Conservation (phyloP, 2,329 filamentous ascomycete species). For the Penicillium palitans region DNA sequence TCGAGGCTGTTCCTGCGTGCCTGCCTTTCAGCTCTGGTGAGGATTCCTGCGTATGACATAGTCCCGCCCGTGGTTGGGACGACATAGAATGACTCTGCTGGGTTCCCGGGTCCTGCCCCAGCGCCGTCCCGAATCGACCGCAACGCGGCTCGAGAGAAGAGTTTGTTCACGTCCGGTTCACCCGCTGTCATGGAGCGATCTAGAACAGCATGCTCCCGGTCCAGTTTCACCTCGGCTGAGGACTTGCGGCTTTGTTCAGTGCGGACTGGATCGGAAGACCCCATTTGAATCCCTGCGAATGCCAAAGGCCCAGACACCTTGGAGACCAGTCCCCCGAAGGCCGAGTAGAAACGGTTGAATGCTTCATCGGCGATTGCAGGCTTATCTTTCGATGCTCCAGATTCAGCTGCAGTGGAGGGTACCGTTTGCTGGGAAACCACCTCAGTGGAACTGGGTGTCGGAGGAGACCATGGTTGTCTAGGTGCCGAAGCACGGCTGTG, state of each 20-base stretch:
- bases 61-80: slow-evolving; percentile 90
- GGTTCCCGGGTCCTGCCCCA: slow-evolving; percentile 59
- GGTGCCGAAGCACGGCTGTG: slow-evolving; percentile 23
- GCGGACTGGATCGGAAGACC: slow-evolving; percentile 45
- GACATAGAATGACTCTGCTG: slow-evolving; percentile 79
- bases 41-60: slow-evolving; percentile 87
- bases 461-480: slow-evolving; percentile 39
- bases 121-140: slow-evolving; percentile 70
- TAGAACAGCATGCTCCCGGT: slow-evolving; percentile 42
- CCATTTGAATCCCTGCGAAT: slow-evolving; percentile 86
- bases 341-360: slow-evolving; percentile 88
- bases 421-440: slow-evolving; percentile 37
- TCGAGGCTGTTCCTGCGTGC: slow-evolving; percentile 51
- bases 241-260: slow-evolving; percentile 34
- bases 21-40: slow-evolving; percentile 56
- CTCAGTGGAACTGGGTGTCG: slow-evolving; percentile 36
- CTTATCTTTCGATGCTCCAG: slow-evolving; percentile 18
- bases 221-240: slow-evolving; percentile 38
- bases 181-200: slow-evolving; percentile 43
- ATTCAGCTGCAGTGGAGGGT: slow-evolving; percentile 33
- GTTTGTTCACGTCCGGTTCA: slow-evolving; percentile 75
- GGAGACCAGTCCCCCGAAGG: slow-evolving; percentile 85
- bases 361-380: slow-evolving; percentile 63
- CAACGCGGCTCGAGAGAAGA: slow-evolving; percentile 84
- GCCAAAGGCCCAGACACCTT: slow-evolving; percentile 86